Evolutionary conservation across 768 basidiomycete genomes (phyloP).

Genomic region (Lepiota venenata): DNA sequence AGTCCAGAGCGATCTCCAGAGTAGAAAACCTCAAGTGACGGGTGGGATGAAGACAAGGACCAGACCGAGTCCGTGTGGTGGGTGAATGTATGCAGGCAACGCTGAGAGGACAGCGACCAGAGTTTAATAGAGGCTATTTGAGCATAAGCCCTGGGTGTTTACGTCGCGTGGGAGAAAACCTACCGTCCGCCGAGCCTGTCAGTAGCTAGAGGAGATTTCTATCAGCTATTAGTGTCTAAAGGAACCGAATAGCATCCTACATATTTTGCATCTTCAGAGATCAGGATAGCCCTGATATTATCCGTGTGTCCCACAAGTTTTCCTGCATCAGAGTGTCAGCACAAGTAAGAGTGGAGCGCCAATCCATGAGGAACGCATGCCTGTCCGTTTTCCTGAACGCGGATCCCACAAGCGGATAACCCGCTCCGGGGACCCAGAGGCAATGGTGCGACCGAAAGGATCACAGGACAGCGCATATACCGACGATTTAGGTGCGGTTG

Average conservation of each 20-base stretch:
- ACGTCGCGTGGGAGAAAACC: conserved; percentile 12
- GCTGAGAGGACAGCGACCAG: conserved; percentile 88
- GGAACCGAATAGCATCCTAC: conserved; percentile 41
- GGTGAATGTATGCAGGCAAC: conserved; percentile 93
- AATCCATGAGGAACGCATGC: conserved; percentile 16
- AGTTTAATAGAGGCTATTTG: conserved; percentile 75
- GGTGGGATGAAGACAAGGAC: conserved; percentile 87
- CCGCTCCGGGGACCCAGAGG: conserved; percentile 88
- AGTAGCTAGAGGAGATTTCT: conserved; percentile 47
- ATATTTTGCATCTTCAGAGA: conserved; percentile 89
- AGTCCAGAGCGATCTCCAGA: conserved; percentile 92
- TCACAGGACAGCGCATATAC: conserved; percentile 81
- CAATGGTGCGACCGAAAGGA: conserved; percentile 75
- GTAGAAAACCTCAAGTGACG: conserved; percentile 84
- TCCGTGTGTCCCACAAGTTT: conserved; percentile 97
- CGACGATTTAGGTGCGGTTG: conserved; percentile 62
- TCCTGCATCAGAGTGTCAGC: conserved; percentile 28
- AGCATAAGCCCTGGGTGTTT: conserved; percentile 9
- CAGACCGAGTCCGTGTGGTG: conserved; percentile 95
- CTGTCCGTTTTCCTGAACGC: conserved; percentile 71
- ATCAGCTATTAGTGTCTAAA: background rate
- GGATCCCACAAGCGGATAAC: conserved; percentile 95
- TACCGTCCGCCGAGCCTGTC: conserved; percentile 79
- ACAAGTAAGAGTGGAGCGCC: background rate
- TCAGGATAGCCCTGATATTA: conserved; percentile 86